A percentile compares a stretch with the other conserved stretches of the same genome.
These are phyloP conservation scores for Aspergillus pseudoviridinutans DNA, from an alignment of 2,329 filamentous ascomycete genomes.

Conservation along the genomic window DNA sequence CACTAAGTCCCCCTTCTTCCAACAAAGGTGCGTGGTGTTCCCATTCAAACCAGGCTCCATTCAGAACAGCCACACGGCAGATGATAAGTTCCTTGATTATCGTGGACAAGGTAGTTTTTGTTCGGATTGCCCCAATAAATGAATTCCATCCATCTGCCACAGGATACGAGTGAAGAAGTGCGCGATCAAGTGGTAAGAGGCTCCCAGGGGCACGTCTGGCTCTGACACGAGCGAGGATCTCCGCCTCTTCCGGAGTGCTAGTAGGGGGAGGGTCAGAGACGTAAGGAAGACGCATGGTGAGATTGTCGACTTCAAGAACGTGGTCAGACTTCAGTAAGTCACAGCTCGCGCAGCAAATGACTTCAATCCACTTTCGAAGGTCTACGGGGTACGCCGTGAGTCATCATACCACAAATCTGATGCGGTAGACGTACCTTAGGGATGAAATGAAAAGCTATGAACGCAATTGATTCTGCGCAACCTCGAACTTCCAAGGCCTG, in stretches of 20 bases:
- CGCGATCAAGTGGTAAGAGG: constrained; percentile 51
- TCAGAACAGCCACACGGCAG: constrained; percentile 74
- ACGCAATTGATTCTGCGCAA: neutral
- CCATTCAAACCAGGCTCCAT: constrained; percentile 84
- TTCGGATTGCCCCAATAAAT: constrained; percentile 55
- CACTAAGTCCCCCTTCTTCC: constrained; percentile 53
- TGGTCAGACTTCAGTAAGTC: neutral
- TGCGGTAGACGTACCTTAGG: neutral
- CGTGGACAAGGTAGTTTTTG: constrained; percentile 47
- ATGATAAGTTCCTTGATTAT: constrained; percentile 72
- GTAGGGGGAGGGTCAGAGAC: constrained; percentile 49
- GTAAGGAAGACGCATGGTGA: constrained; percentile 54
- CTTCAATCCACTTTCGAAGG: neutral
- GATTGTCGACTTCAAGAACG: neutral
- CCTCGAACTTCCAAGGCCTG: neutral
- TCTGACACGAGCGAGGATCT: constrained; percentile 49
- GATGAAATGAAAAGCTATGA: neutral
- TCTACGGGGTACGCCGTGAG: neutral
- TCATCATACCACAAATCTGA: neutral
- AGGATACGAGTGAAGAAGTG: constrained; percentile 52
- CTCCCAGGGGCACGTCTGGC: constrained; percentile 48
- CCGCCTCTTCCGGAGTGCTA: constrained; percentile 44
- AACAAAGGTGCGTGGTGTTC: constrained; percentile 72
- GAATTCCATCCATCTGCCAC: constrained; percentile 58
- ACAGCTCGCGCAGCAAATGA: neutral